phyloP scores from a whole-genome alignment of 345 rosid genomes.

The Brassica nigra region DNA sequence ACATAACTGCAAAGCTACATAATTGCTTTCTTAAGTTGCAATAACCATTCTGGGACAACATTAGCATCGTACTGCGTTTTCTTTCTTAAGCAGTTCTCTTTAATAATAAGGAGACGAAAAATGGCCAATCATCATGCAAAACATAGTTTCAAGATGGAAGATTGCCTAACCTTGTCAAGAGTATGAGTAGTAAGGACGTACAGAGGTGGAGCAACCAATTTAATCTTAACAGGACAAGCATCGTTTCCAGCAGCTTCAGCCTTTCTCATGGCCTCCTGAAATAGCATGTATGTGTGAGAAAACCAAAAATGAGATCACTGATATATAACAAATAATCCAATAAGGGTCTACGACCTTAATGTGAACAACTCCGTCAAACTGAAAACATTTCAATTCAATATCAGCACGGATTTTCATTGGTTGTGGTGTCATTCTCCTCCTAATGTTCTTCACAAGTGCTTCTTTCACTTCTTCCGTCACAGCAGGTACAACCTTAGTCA shows the following conservation, averaged over 20 bases:
- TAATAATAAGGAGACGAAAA: not conserved
- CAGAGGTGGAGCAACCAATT: conserved; percentile 94
- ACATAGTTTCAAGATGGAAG: not conserved
- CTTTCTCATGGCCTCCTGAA: conserved; percentile 90
- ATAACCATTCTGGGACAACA: not conserved
- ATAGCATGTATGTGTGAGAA: conserved; percentile 24
- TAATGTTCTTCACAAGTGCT: conserved; percentile 75
- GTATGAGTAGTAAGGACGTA: conserved; percentile 98
- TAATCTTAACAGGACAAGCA: conserved; percentile 94
- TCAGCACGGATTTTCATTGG: conserved; percentile 96
- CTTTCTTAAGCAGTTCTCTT: not conserved
- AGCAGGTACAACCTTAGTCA: conserved; percentile 78
- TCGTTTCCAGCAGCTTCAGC: conserved; percentile 95
- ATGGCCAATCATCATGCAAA: not conserved
- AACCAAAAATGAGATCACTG: not conserved
- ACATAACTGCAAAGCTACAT: not conserved
- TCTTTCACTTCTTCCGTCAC: conserved; percentile 89
- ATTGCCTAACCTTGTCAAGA: conserved; percentile 78
- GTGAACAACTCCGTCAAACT: conserved; percentile 97
- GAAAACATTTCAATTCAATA: conserved; percentile 96
- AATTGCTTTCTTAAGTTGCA: not conserved
- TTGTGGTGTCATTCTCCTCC: conserved; percentile 97
- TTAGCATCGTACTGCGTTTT: not conserved
- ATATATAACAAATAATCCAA: not conserved
- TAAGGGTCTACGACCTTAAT: conserved; percentile 59